phyloP scores from a whole-genome alignment of 495 filamentous ascomycete species.

The Lineolata rhizophorae region DNA sequence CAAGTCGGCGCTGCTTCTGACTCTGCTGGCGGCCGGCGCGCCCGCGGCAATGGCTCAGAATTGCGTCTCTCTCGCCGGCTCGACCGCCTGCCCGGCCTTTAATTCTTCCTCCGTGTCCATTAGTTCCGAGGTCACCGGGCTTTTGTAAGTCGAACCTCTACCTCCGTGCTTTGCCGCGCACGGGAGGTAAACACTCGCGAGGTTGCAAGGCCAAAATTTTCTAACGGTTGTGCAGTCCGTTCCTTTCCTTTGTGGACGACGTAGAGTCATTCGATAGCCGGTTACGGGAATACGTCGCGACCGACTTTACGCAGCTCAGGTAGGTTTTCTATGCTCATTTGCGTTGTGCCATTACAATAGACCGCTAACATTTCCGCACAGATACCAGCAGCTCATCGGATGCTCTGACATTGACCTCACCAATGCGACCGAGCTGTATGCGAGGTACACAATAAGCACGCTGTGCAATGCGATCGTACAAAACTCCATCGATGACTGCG shows the following conservation, averaged over 20 bases:
- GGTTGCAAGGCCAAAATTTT: too few relatives aligned
- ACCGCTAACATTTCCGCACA: constrained; percentile 16
- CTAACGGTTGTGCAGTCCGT: constrained; percentile 39
- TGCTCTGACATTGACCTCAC: constrained; percentile 58
- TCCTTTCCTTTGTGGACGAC: constrained; percentile 60
- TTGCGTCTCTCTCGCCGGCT: constrained; percentile 64
- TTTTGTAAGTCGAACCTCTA: constrained; percentile 87
- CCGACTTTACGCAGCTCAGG: constrained; percentile 55
- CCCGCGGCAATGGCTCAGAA: constrained; percentile 15
- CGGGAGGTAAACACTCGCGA: too few relatives aligned
- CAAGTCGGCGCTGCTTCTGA: too few relatives aligned
- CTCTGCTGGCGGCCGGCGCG: constrained; percentile 4
- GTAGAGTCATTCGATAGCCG: constrained; percentile 57
- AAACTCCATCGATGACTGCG: constrained; percentile 57
- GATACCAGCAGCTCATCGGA: constrained; percentile 58
- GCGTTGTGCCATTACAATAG: constrained; percentile 6
- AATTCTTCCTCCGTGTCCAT: constrained; percentile 63
- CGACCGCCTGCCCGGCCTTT: constrained; percentile 69
- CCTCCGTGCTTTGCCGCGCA: too few relatives aligned
- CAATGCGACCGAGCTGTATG: constrained; percentile 71
- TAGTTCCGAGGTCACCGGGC: constrained; percentile 32
- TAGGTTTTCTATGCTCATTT: constrained; percentile 19
- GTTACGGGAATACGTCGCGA: constrained; percentile 48
- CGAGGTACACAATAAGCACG: constrained; percentile 77
- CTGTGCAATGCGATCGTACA: constrained; percentile 93